Percentiles rank a stretch among this genome's conserved stretches.
These are phyloP conservation scores for Podospora pseudopauciseta DNA, from an alignment of 495 filamentous ascomycete genomes.

Conservation along the genomic window DNA sequence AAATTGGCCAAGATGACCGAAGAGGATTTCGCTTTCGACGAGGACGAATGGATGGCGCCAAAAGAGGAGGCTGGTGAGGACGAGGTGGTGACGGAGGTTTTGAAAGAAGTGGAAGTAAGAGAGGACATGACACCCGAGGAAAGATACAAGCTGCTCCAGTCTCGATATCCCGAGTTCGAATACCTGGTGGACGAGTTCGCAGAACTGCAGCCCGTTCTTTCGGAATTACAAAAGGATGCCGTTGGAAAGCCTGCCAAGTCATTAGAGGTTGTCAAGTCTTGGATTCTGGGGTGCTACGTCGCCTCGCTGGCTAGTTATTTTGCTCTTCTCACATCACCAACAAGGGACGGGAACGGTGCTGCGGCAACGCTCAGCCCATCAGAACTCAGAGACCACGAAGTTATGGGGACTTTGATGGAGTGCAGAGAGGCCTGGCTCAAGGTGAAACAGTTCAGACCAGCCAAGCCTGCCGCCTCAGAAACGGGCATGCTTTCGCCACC, in stretches of 20 bases:
- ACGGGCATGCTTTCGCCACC: conserved; percentile 35
- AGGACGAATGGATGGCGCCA: conserved; percentile 69
- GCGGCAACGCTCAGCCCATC: conserved; percentile 57
- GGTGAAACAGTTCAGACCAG: conserved; percentile 57
- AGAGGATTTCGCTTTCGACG: conserved; percentile 88
- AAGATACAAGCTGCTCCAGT: conserved; percentile 67
- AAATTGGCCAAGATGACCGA: conserved; percentile 80
- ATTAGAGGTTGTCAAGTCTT: conserved; percentile 63
- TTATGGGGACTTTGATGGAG: conserved; percentile 80
- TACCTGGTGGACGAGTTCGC: conserved; percentile 76
- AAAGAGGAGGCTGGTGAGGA: conserved; percentile 43
- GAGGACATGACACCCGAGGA: conserved; percentile 75
- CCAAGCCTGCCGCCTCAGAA: conserved; percentile 17
- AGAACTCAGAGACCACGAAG: conserved; percentile 77
- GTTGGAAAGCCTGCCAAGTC: conserved; percentile 55
- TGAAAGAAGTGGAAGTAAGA: conserved; percentile 77
- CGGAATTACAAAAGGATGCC: conserved; percentile 47
- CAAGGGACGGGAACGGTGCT: conserved; percentile 50
- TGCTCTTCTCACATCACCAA: conserved; percentile 74
- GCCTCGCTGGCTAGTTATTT: conserved; percentile 90
- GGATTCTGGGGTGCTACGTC: conserved; percentile 77
- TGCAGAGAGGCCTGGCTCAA: conserved; percentile 76
- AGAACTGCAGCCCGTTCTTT: conserved; percentile 62
- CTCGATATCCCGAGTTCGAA: conserved; percentile 88
- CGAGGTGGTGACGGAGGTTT: conserved; percentile 70